Evolutionary conservation across 768 basidiomycete species (phyloP), one percentile per base, ranked within the genome.

Genomic region (Boletus rex-veris): DNA sequence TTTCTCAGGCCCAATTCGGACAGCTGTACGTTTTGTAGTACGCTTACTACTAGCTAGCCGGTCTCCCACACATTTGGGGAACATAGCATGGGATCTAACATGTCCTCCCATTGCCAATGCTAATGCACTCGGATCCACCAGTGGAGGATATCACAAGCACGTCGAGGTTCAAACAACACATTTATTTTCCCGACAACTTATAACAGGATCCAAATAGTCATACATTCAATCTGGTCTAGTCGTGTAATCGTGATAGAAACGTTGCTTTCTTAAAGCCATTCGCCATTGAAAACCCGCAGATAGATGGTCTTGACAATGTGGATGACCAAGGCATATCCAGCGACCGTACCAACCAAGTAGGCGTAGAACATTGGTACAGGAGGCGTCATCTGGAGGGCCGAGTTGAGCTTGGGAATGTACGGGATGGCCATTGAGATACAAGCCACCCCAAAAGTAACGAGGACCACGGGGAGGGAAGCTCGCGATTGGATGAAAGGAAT

Each of bases 361-460:
- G 59, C 3, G 42, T 67, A 69, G 40, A 63, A 69, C 36, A 71
- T 56, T 11, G 67, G 67, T 0, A 63, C 53, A 11, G 68, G 69
- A 9, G 69, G 68, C 11, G 37, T 63, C 59, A 69, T 19, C 1
- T 65, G 61, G 18, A 69, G 43, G 18, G 69, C 67, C 14, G 63
- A 50, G 48, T 65, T 69, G 53, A 69, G 1, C 49, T 71, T 71
- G 0, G 68, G 68, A 19, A 69, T 68, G 44, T 69, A 69, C 2
- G 68, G 68, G 42, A 69, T 71, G 26, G 67, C 67, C 69, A 69
- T 69, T 21, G 68, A 57, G 0, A 69, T 50, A 37, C 65, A 69
- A 24, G 68, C 68, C 54, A 69, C 58, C 45, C 69, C 68, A 26
- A 67, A 71, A 15, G 68, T 69, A 46, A 67, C 65, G 1, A 60